A percentile compares a stretch with the other conserved stretches of the same genome.
These are phyloP conservation scores for Rhynchospora breviuscula DNA, from an alignment of 176 grass and related monocot species.

Conservation along the genomic window DNA sequence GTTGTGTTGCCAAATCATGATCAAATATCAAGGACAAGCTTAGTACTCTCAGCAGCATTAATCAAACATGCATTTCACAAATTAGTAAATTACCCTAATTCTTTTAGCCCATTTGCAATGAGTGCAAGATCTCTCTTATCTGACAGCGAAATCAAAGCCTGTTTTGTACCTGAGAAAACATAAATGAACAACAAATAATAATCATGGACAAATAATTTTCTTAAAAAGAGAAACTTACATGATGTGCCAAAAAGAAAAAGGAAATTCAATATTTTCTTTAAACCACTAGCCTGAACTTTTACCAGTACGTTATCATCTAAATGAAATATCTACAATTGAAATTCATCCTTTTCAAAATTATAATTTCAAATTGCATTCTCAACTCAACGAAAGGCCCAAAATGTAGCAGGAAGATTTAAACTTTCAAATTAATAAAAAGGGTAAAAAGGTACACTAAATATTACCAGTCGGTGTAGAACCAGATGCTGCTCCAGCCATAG, in stretches of 20 bases:
- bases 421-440: neutral
- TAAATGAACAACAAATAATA: neutral
- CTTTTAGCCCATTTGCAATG: slow-evolving; percentile 39
- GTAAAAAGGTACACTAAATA: neutral
- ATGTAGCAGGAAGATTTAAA: neutral
- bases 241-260: too few species aligned
- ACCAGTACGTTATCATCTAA: neutral
- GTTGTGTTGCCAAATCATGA: neutral
- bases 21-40: neutral
- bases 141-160: slow-evolving; percentile 51
- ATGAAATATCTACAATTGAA: neutral
- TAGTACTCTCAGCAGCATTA: neutral
- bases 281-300: neutral
- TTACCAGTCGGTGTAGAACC: neutral
- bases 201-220: neutral
- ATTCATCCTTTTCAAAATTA: neutral
- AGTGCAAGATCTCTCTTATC: slow-evolving; percentile 42
- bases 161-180: slow-evolving; percentile 26
- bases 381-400: neutral
- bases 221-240: neutral
- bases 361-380: neutral
- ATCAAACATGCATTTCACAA: slow-evolving; percentile 1
- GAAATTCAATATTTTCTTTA: too few species aligned
- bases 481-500: neutral
- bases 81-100: slow-evolving; percentile 33